These are phyloP conservation scores for Fusarium tuaranense DNA, from an alignment of 2,329 filamentous ascomycete species.

Conservation along the genomic window DNA sequence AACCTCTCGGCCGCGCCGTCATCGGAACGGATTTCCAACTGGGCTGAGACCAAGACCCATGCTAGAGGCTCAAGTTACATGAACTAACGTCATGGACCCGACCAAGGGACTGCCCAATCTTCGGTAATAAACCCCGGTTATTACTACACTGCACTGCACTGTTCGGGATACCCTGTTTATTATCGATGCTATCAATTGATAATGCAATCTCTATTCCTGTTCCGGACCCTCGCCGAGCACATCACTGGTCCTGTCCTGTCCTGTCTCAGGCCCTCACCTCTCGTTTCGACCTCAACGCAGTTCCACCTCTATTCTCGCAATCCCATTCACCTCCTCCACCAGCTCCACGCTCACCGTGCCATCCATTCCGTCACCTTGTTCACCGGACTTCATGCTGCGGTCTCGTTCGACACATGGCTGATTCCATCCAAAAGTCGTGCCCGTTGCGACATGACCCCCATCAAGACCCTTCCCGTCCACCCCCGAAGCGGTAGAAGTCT, in stretches of 20 bases:
- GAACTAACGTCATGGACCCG: slow-evolving; percentile 31
- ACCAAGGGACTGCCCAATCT: slow-evolving; percentile 22
- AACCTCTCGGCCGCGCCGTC: slow-evolving; percentile 24
- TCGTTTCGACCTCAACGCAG: slow-evolving; percentile 39
- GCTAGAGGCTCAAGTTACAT: slow-evolving; percentile 29
- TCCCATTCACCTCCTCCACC: slow-evolving; percentile 51
- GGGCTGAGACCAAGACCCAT: slow-evolving; percentile 27
- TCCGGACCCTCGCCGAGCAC: slow-evolving; percentile 23
- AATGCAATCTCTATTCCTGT: slow-evolving; percentile 25
- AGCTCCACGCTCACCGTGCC: slow-evolving; percentile 45
- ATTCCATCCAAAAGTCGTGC: slow-evolving; percentile 4
- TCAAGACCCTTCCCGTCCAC: slow-evolving; percentile 13
- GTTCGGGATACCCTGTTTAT: slow-evolving; percentile 21
- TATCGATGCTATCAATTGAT: slow-evolving; percentile 36
- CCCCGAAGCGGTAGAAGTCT: slow-evolving; percentile 3
- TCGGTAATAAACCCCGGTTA: slow-evolving; percentile 40
- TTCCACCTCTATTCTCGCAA: slow-evolving; percentile 54
- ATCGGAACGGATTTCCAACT: slow-evolving; percentile 33
- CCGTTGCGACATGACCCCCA: slow-evolving; percentile 18
- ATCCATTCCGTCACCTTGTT: slow-evolving; percentile 32
- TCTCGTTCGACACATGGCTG: slow-evolving; percentile 25
- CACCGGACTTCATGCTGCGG: slow-evolving; percentile 26
- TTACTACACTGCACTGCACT: slow-evolving; percentile 22
- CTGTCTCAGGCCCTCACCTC: neutral
- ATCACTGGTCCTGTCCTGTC: neutral